Evolutionary conservation across 306 rosid species (phyloP), one percentile per base, ranked within the genome.

Genomic region (Pyrus pyrifolia): DNA sequence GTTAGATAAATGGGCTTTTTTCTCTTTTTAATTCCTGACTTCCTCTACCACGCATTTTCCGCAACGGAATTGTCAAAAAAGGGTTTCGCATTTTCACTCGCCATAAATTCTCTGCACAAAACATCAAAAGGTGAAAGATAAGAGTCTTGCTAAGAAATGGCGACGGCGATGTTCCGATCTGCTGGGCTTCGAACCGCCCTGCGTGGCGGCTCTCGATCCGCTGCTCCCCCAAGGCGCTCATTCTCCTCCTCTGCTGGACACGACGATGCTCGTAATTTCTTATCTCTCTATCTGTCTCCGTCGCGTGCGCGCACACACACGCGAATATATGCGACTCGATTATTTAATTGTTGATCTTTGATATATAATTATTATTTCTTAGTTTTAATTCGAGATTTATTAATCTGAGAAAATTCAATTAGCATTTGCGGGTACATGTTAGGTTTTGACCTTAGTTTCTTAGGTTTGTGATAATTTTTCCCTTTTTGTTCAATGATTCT

Each of bases 101-200:
- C 49, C 8, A 27, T 25, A 61, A 4, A 13, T 25, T 58, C 3
- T 10, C 13, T 10, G 23, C 13, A 4, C 22, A 45, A 11, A 27
- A 52, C 52, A 55, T 3, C n/a, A 74, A 11, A 30, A n/a, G 52
- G 8, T 63, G 3, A 35, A 21, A 55, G 25, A 68, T 70, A 66
- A 68, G 72, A 72, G 67, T 44, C 55, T 31, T 17, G 19, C 65
- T 52, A 27, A 73, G 81, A 75, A 72, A 95, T 92, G 99, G 93
- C 96, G 79, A 77, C 88, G 85, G 82, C 91, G 60, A 74, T 86
- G 74, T 84, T 87, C 68, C 93, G 99, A 92, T 90, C 97, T 78
- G 85, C 77, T 76, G 70, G 87, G 78, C 90, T 95, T 67, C 91
- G 97, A 57, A 83, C 75, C 22, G 89, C 86, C 79, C 61, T 89